These are phyloP conservation scores for Trichoderma lentiforme DNA, from an alignment of 2,329 filamentous ascomycete species.

Conservation along the genomic window DNA sequence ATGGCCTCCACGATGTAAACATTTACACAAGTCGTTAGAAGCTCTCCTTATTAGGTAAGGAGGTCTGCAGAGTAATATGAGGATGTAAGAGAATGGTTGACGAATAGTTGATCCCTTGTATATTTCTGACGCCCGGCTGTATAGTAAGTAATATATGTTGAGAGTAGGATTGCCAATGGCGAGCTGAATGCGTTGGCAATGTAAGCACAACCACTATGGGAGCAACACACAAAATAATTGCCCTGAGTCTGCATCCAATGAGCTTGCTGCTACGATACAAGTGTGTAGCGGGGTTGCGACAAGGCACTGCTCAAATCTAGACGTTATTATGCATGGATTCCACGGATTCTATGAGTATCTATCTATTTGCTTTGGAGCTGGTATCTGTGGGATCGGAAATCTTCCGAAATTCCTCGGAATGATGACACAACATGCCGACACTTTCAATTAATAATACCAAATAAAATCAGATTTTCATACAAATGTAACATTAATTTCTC, in stretches of 20 bases:
- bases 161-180: background rate
- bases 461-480: background rate
- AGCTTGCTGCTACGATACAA: background rate
- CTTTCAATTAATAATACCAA: background rate
- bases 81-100: background rate
- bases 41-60: background rate
- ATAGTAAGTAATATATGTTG: background rate
- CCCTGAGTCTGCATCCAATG: background rate
- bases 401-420: background rate
- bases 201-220: background rate
- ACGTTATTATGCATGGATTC: background rate
- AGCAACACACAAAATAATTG: background rate
- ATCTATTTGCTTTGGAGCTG: background rate
- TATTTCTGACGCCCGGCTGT: background rate
- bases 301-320: background rate
- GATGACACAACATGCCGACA: background rate
- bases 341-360: background rate
- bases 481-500: background rate
- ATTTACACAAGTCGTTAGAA: background rate
- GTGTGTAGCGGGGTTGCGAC: background rate
- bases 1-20: background rate
- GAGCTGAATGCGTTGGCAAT: background rate
- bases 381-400: background rate
- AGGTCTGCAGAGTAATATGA: background rate
- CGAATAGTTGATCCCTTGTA: background rate